Conservation (phyloP, 345 rosid genomes). For the Gossypium turneri region DNA sequence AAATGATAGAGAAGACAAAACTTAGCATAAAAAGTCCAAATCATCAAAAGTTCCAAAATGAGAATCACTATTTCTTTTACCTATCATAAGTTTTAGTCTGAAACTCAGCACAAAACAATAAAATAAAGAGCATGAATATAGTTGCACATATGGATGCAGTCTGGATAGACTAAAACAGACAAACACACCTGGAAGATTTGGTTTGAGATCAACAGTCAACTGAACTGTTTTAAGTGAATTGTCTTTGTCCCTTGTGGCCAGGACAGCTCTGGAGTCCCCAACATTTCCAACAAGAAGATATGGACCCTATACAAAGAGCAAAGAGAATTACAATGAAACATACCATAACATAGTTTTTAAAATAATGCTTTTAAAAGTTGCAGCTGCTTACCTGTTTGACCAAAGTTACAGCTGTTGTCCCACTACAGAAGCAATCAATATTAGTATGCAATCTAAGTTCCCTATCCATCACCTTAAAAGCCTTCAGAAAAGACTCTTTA, state of each 20-base stretch:
- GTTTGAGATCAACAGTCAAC: slow-evolving; percentile 95
- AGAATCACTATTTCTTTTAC: background rate
- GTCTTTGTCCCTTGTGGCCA: slow-evolving; percentile 68
- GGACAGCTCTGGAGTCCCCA: slow-evolving; percentile 93
- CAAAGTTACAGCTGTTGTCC: slow-evolving; percentile 93
- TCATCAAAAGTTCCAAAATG: background rate
- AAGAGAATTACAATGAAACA: background rate
- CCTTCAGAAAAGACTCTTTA: slow-evolving; percentile 82
- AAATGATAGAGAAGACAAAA: background rate
- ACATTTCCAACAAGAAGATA: slow-evolving; percentile 77
- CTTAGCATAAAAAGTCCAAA: background rate
- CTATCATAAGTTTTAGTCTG: background rate
- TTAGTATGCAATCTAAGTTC: slow-evolving; percentile 69
- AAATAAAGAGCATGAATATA: background rate
- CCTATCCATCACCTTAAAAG: slow-evolving; percentile 91
- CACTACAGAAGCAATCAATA: slow-evolving; percentile 92
- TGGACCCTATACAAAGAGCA: slow-evolving; percentile 49
- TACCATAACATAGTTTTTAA: slow-evolving; percentile 5
- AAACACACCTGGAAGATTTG: slow-evolving; percentile 83
- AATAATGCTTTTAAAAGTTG: slow-evolving; percentile 5
- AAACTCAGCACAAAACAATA: background rate
- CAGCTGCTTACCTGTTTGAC: slow-evolving; percentile 67
- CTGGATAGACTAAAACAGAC: background rate
- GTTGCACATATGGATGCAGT: background rate
- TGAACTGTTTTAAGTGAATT: slow-evolving; percentile 76